Evolutionary conservation across 805 yeast genomes (phyloP), one percentile per base, ranked within the genome.

Genomic region (Blastobotrys parvus): DNA sequence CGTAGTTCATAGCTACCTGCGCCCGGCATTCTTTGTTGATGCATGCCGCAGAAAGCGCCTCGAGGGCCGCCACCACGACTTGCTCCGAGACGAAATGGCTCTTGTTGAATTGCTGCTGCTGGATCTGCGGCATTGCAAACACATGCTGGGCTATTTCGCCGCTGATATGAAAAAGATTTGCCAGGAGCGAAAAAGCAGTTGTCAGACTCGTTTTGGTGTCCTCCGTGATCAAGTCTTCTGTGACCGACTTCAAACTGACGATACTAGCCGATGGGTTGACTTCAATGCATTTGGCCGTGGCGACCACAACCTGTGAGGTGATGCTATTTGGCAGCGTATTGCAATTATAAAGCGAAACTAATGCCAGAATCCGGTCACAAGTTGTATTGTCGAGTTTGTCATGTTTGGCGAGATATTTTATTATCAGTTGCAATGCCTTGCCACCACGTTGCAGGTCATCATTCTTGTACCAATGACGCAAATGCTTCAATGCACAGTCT

Each of bases 21-120:
- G 49, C 49, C 18, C 70, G 51, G 40, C 57, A 46, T 17, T 56
- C 53, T 42, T 56, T 56, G 40, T 51, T 48, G 19, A 56, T 58
- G 42, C 65, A 59, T 8, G 62, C 62, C n/a, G 60, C 50, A 4
- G 66, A 60, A 3, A 65, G 55, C 45, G 64, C 49, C 21, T 52
- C 58, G 38, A 63, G 46, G 19, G 62, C 56, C 3, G 51, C 51
- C 4, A 49, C 30, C 17, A 57, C 49, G 1, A 54, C 54, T 1
- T 45, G 41, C 30, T 52, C 51, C 11, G 53, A 42, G 3, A 49
- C 20, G 27, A 52, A 43, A 22, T 44, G 43, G 1, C 41, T 37
- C 8, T 39, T 29, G 10, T 46, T 33, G 37, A 51, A 22, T 35
- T 52, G 35, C 41, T 46, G 45, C 23, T 45, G 39, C 22, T 48